Evolutionary conservation across 768 basidiomycete species (phyloP), one percentile per base, ranked within the genome.

Genomic region (Pholiota conissans): DNA sequence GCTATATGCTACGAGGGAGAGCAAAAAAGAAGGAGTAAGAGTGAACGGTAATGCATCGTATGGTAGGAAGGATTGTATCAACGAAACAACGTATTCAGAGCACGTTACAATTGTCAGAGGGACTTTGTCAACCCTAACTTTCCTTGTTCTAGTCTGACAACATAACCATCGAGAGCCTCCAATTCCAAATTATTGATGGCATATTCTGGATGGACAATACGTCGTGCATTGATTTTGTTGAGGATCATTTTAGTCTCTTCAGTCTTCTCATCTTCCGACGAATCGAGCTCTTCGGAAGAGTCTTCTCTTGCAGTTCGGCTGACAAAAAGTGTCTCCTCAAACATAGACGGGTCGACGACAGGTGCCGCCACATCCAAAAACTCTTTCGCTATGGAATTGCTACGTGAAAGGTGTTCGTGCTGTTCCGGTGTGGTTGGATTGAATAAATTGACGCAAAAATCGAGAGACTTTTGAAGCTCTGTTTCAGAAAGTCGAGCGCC

Each of bases 401-500:
- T 56, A 26, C 39, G 64, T 13, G 67, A 69, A 30, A 83, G 68
- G 8, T 73, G 74, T 50, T 79, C 76, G 62, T 84, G 84, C 59
- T 83, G 76, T 63, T 85, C 86, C 9, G 84, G 85, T 8, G 82
- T 78, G 2, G 85, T 87, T 6, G 90, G 88, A 56, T 79, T 82
- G 74, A 89, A 90, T 13, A 90, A 77, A 60, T 85, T 83, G 48
- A 85, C 80, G 66, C 89, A 91, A 67, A 92, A 92, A 69, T 91
- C 87, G 22, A 92, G 77, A 16, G 90, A 87, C 56, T 78, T 84
- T 61, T 90, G 86, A 0, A 92, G 78, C 69, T 92, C 90, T 47
- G 74, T 77, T 69, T 89, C 90, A 2, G 87, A 89, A 30, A 91
- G 77, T 14, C 79, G 82, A 29, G 76, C 73, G 13, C 90, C 90